A percentile compares a stretch with the other conserved stretches of the same genome.
Evolutionary conservation across 2,329 filamentous ascomycete genomes (phyloP).

Genomic region (Ceratocystis eucalypticola): DNA sequence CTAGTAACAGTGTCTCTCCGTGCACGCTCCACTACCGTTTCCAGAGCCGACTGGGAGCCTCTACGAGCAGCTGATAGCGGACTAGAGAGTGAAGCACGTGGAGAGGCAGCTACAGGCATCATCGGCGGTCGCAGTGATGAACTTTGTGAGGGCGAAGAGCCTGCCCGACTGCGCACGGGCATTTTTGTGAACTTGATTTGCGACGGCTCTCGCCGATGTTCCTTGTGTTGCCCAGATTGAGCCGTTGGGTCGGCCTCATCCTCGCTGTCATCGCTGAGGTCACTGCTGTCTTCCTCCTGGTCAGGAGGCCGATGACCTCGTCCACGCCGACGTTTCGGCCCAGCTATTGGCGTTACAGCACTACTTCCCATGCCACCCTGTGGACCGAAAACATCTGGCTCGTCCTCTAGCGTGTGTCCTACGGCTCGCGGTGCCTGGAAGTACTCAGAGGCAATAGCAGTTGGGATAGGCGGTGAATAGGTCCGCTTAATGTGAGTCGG

Average conservation of each 20-base stretch:
- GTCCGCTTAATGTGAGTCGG: slow-evolving; percentile 66
- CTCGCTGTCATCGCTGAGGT: slow-evolving; percentile 72
- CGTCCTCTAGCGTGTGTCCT: slow-evolving; percentile 53
- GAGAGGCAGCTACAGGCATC: slow-evolving; percentile 34
- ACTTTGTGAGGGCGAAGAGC: slow-evolving; percentile 70
- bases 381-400: slow-evolving; percentile 59
- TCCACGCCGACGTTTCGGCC: slow-evolving; percentile 50
- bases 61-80: slow-evolving; percentile 34
- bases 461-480: slow-evolving; percentile 75
- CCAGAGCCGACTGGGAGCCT: slow-evolving; percentile 58
- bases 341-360: slow-evolving; percentile 55
- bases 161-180: slow-evolving; percentile 73
- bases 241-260: slow-evolving; percentile 56
- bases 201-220: slow-evolving; percentile 48
- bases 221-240: slow-evolving; percentile 32
- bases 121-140: slow-evolving; percentile 44
- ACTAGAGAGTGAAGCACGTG: slow-evolving; percentile 25
- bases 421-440: slow-evolving; percentile 57
- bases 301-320: slow-evolving; percentile 51
- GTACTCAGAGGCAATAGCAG: slow-evolving; percentile 69
- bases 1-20: slow-evolving; percentile 66
- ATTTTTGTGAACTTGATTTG: slow-evolving; percentile 95
- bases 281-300: slow-evolving; percentile 75
- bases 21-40: slow-evolving; percentile 54
- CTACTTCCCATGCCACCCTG: slow-evolving; percentile 53